Percentiles rank a stretch among this genome's conserved stretches.
Conservation (phyloP, 768 basidiomycete genomes). For the Tricholomella constricta region DNA sequence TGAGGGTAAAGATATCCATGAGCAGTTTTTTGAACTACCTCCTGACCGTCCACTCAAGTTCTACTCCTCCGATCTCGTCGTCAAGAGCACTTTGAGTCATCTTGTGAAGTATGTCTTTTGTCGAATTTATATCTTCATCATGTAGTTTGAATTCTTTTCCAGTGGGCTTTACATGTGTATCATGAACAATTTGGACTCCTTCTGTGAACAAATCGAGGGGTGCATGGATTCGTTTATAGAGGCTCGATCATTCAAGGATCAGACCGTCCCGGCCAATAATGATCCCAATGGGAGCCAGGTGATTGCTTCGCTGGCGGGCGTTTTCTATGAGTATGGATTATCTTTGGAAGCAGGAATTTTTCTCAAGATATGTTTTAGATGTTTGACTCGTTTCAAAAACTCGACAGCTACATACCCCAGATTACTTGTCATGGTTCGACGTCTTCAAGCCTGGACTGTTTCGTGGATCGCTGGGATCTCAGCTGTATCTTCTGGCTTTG, state of each 20-base stretch:
- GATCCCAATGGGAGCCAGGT: conserved; percentile 41
- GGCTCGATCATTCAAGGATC: conserved; percentile 38
- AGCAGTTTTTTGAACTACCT: not conserved
- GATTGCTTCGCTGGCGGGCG: conserved; percentile 45
- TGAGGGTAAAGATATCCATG: conserved; percentile 40
- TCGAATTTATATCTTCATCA: not conserved
- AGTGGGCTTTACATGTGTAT: conserved; percentile 50
- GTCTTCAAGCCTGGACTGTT: conserved; percentile 46
- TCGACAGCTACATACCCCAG: conserved; percentile 47
- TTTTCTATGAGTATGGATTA: conserved; percentile 50
- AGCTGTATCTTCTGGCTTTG: conserved; percentile 41
- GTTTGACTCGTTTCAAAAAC: conserved; percentile 60
- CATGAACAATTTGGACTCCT: conserved; percentile 44
- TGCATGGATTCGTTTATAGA: conserved; percentile 41
- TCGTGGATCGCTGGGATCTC: conserved; percentile 48
- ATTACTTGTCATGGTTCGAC: conserved; percentile 40
- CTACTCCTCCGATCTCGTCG: conserved; percentile 57
- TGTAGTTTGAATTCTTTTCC: not conserved
- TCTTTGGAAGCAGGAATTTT: not conserved
- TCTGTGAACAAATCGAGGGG: conserved; percentile 40
- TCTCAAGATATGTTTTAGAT: conserved; percentile 34
- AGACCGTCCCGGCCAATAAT: not conserved
- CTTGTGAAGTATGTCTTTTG: conserved; percentile 47
- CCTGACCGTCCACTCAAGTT: conserved; percentile 38
- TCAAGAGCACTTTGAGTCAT: conserved; percentile 55